Base-by-base conservation (phyloP, 1,284 basidiomycete genomes). In the Meira miltonrushii region DNA sequence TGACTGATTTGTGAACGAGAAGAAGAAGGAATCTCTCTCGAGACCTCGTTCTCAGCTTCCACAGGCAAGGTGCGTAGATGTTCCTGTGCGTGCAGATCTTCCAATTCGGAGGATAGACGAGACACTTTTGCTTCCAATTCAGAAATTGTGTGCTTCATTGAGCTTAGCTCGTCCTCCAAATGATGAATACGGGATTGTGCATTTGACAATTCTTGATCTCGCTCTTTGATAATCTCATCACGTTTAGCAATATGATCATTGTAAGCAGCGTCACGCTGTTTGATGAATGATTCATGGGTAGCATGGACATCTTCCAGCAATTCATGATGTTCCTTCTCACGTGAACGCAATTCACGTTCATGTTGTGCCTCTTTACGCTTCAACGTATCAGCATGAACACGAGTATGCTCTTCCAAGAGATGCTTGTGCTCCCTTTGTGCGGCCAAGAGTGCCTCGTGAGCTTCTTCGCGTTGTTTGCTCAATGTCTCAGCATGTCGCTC, bases 401-500 rank as follows among this genome's bases (percentile, higher is more conserved):
- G 19, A 21, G n/a, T 15, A 8, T 19, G 19, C 12, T 41, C 38
- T 21, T 53, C 51, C 37, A 53, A 39, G 12, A 53, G 17, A 19
- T 37, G 41, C 21, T 55, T 55, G 39, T 55, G 54, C 13, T 41
- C 44, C 25, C 12, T 48, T 25, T 48, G 46, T 17, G 46, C 21
- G 17, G 12, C 25, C 4, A 25, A 5, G 7, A 48, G 21, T 17
- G 46, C 23, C 46, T n/a, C 46, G 12, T 48, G 46, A 15, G 46
- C 46, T 48, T 48, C 46, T 23, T 48, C 46, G 5, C 46, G 13
- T 6, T n/a, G 17, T 23, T 25, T 48, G 25, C 46, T 48, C 25
- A 74, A 53, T 1, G 66, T 66, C 9, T 55, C 57, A 12, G 72
- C 66, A 55, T 74, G 72, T 28, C 72, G 68, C 46, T 67, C 63